Conservation (phyloP, 768 basidiomycete species). For the Megacollybia marginata region DNA sequence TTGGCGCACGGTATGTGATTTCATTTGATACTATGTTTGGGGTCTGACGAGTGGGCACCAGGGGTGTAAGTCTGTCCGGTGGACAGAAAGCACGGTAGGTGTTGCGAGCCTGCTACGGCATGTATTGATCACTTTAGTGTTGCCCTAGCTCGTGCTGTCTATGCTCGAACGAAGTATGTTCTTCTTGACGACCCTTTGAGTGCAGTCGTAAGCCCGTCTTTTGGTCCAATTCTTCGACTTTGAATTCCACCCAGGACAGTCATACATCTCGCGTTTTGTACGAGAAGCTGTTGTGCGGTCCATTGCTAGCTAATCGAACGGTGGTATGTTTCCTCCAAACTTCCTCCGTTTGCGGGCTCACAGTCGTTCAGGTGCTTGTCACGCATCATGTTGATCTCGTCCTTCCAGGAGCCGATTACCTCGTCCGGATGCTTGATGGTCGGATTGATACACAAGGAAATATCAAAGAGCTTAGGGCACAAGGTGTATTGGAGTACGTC, state of each 20-base stretch:
- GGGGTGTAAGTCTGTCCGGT: constrained; percentile 71
- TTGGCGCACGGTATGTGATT: constrained; percentile 53
- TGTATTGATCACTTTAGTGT: constrained; percentile 38
- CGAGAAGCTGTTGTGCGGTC: constrained; percentile 59
- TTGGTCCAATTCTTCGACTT: not conserved
- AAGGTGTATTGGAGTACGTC: constrained; percentile 58
- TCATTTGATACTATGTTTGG: constrained; percentile 1
- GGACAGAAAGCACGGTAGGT: constrained; percentile 74
- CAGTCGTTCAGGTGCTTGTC: constrained; percentile 46
- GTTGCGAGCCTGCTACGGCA: not conserved
- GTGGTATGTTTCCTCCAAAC: constrained; percentile 31
- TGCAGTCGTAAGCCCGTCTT: constrained; percentile 54
- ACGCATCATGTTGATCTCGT: constrained; percentile 84
- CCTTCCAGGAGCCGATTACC: constrained; percentile 62
- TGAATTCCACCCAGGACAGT: constrained; percentile 40
- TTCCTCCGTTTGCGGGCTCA: not conserved
- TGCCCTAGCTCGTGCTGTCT: constrained; percentile 77
- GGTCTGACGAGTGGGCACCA: constrained; percentile 11
- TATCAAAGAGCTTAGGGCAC: constrained; percentile 52
- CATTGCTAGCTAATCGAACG: constrained; percentile 59
- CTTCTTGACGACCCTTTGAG: constrained; percentile 80
- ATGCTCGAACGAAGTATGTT: constrained; percentile 61
- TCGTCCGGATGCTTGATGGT: constrained; percentile 77
- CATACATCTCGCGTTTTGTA: constrained; percentile 59
- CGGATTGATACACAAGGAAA: constrained; percentile 72